These are phyloP conservation scores for Nicotiana otophora DNA, from an alignment of 257 asterid species.

Conservation along the genomic window DNA sequence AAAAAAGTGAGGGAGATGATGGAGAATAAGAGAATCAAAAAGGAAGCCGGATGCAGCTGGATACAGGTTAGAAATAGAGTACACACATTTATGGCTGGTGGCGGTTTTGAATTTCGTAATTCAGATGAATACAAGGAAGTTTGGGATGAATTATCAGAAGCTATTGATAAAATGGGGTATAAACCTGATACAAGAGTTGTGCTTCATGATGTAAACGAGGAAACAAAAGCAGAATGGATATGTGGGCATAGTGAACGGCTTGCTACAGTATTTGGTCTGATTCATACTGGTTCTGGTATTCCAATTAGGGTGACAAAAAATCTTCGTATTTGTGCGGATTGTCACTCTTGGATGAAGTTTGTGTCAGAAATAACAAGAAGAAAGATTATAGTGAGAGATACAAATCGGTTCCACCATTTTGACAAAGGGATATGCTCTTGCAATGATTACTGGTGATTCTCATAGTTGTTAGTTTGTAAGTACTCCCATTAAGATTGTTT, in stretches of 20 bases:
- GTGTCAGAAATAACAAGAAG: slow-evolving; percentile 15
- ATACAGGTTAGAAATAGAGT: slow-evolving; percentile 29
- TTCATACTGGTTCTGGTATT: slow-evolving; percentile 29
- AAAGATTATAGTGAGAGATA: slow-evolving; percentile 25
- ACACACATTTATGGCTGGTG: slow-evolving; percentile 39
- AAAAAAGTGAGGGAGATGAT: slow-evolving; percentile 34
- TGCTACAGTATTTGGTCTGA: slow-evolving; percentile 36
- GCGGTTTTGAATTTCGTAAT: slow-evolving; percentile 35
- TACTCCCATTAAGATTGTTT: neutral
- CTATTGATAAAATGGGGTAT: slow-evolving; percentile 35
- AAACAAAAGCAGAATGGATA: slow-evolving; percentile 37
- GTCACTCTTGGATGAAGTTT: slow-evolving; percentile 30
- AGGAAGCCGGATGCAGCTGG: slow-evolving; percentile 47
- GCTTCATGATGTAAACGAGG: slow-evolving; percentile 39
- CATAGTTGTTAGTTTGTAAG: neutral
- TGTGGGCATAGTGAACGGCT: slow-evolving; percentile 51
- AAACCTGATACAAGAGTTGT: slow-evolving; percentile 33
- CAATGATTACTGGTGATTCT: slow-evolving; percentile 24
- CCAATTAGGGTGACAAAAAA: slow-evolving; percentile 50
- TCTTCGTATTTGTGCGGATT: slow-evolving; percentile 45
- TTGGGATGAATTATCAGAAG: slow-evolving; percentile 27
- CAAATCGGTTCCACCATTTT: slow-evolving; percentile 27
- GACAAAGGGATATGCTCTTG: slow-evolving; percentile 23
- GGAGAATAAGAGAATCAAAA: slow-evolving; percentile 38
- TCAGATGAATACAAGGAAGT: slow-evolving; percentile 32